Base-by-base conservation (phyloP, 2,329 filamentous ascomycete species). In the Fusarium setosum region DNA sequence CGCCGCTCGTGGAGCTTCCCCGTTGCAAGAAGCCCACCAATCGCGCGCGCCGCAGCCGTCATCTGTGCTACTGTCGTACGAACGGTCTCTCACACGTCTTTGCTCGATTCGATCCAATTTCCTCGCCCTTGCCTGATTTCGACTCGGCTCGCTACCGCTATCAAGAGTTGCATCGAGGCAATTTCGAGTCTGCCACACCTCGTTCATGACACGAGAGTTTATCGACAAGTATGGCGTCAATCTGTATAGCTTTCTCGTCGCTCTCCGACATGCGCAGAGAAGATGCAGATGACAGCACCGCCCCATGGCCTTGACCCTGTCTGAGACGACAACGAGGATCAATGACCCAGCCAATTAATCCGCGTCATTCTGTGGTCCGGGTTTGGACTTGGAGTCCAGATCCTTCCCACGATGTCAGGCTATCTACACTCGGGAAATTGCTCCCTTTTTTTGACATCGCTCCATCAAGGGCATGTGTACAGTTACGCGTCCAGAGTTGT, bases 1-100 rank as follows among this genome's bases (percentile, higher is more conserved):
- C 23, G 20, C 41, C 34, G 20, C 34, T 34, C 17, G n/a, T 45
- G 20, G 29, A 48, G 41, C 29, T 31, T 57, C 48, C 47, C 60
- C 34, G 53, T 59, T 68, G 29, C 6, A 44, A 26, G 17, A 60
- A 42, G 18, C 48, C 63, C 60, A 58, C 69, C 69, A 72, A 72
- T 72, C 65, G 60, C 50, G 52, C 35, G 54, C 48, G 24, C 32
- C 31, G 37, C 48, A 40, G 65, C 49, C 55, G 50, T 69, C 69
- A 65, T 66, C 52, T 56, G 12, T 29, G 26, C 26, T 51, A 34
- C 55, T 56, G 57, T 69, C 63, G 58, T 69, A 69, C 59, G 49
- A 72, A 72, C 50, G 17, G 42, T 51, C 47, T 69, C 59, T 66
- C 54, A 29, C 59, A 49, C 44, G 56, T 59, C 59, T 59, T 54